Conservation (phyloP, 2,329 filamentous ascomycete genomes). For the Stromatinia cepivora region DNA sequence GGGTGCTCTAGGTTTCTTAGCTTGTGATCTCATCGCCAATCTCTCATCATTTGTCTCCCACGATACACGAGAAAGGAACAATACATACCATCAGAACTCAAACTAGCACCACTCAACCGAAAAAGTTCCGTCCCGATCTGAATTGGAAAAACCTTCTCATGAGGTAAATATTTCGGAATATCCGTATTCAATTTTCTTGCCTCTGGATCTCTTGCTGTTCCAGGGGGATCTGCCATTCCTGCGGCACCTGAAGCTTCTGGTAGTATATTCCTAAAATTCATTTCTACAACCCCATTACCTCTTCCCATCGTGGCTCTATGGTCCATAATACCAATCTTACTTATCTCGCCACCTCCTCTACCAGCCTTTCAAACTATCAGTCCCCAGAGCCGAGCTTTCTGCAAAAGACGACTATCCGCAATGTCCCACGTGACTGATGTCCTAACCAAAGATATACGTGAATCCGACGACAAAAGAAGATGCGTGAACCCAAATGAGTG, state of each 20-base stretch:
- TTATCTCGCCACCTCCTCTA: neutral
- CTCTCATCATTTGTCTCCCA: neutral
- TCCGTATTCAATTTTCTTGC: conserved; percentile 36
- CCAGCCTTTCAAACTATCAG: neutral
- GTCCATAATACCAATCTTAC: neutral
- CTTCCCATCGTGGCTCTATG: neutral
- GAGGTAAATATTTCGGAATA: conserved; percentile 42
- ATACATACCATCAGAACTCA: conserved; percentile 68
- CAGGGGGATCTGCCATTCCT: conserved; percentile 27
- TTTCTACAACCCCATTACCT: neutral
- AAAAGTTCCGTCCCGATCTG: conserved; percentile 71
- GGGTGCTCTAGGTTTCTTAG: conserved; percentile 69
- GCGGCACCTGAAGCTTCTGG: neutral
- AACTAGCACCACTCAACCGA: conserved; percentile 66
- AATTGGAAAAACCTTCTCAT: conserved; percentile 60
- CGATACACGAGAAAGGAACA: neutral
- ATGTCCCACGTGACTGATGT: neutral
- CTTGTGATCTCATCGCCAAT: conserved; percentile 20
- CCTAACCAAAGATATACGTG: neutral
- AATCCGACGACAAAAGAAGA: neutral
- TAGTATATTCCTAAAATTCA: neutral
- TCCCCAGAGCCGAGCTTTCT: neutral
- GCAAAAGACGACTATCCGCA: neutral
- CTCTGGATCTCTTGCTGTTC: conserved; percentile 29
- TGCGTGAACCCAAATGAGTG: neutral